Conservation (phyloP, 768 basidiomycete genomes). For the Pleurotus pulmonarius region DNA sequence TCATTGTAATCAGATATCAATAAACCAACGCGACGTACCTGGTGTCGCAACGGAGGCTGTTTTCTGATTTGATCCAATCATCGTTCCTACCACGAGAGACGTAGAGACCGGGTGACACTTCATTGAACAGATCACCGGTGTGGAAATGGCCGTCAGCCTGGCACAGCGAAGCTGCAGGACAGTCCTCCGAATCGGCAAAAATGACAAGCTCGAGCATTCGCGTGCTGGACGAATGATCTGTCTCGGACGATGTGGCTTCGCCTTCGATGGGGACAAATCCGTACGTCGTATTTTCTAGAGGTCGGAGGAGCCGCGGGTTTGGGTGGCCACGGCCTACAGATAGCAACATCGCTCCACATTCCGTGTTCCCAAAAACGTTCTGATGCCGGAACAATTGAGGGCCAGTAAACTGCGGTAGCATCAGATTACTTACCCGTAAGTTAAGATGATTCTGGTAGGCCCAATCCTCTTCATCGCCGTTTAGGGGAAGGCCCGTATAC, state of each 20-base stretch:
- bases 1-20: background rate
- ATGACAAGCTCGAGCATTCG: conserved; percentile 58
- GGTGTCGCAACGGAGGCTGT: conserved; percentile 64
- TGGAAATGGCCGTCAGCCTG: conserved; percentile 59
- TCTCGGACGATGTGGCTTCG: conserved; percentile 22
- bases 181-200: conserved; percentile 52
- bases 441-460: conserved; percentile 30
- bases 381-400: conserved; percentile 19
- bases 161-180: conserved; percentile 51
- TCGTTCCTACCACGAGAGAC: conserved; percentile 59
- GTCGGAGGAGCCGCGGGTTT: conserved; percentile 48
- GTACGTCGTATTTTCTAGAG: conserved; percentile 60
- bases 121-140: conserved; percentile 66
- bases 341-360: conserved; percentile 70
- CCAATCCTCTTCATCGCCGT: conserved; percentile 50
- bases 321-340: conserved; percentile 51
- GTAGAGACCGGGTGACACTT: conserved; percentile 45
- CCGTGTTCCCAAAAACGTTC: conserved; percentile 83
- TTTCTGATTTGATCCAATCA: conserved; percentile 74
- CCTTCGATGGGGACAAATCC: conserved; percentile 59
- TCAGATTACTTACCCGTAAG: background rate
- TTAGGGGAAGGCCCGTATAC: conserved; percentile 49
- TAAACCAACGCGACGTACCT: conserved; percentile 34
- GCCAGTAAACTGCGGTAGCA: background rate
- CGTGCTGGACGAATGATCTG: conserved; percentile 40